phyloP scores from a whole-genome alignment of 164 flowering plant genomes.

The Chimonanthus praecox region DNA sequence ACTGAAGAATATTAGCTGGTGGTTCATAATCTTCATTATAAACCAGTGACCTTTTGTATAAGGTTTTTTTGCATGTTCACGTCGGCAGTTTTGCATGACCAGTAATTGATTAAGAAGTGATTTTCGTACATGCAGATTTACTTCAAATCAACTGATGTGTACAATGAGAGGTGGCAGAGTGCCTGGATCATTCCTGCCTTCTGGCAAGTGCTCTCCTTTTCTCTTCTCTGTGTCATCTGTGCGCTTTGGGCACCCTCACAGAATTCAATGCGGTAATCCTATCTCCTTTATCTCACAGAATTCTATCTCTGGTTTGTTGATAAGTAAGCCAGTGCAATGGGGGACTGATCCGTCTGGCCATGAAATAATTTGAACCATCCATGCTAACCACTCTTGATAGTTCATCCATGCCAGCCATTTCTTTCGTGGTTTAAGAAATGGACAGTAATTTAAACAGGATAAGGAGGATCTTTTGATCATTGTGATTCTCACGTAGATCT shows the following conservation, averaged over 20 bases:
- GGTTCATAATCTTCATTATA: background rate
- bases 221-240: conserved; percentile 81
- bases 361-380: background rate
- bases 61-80: background rate
- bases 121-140: conserved; percentile 55
- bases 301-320: background rate
- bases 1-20: background rate
- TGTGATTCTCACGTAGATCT: background rate
- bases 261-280: conserved; percentile 70
- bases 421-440: background rate
- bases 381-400: background rate
- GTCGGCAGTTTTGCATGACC: background rate
- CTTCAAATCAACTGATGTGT: conserved; percentile 79
- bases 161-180: conserved; percentile 89
- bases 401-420: background rate
- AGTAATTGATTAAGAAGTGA: no score
- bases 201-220: conserved; percentile 94
- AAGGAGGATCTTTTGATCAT: background rate
- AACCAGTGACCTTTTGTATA: background rate
- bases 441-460: background rate
- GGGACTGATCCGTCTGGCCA: background rate
- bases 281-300: background rate
- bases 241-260: conserved; percentile 99
- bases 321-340: background rate
- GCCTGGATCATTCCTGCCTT: conserved; percentile 99